A percentile compares a stretch with the other conserved stretches of the same genome.
Evolutionary conservation across 352 stramenopile species (phyloP).

Genomic region (Globisporangium takayamanum): DNA sequence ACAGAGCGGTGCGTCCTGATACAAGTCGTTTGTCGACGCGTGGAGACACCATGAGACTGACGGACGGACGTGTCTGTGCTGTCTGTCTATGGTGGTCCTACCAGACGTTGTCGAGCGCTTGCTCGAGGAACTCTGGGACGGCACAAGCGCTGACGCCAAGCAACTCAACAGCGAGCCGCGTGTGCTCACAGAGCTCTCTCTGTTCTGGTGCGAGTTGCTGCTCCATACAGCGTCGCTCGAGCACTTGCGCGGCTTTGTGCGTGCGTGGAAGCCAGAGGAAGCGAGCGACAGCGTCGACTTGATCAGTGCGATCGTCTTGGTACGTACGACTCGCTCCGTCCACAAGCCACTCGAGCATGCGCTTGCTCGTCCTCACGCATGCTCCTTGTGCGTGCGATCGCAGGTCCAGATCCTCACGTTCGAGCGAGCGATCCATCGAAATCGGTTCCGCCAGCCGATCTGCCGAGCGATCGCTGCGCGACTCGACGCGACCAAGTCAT

Average conservation of each 20-base stretch:
- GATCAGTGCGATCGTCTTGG: slow-evolving; percentile 45
- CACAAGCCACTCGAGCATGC: background rate
- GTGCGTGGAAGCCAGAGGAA: slow-evolving; percentile 5
- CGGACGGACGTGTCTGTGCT: slow-evolving; percentile 2
- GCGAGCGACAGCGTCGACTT: slow-evolving; percentile 18
- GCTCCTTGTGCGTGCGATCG: slow-evolving; percentile 3
- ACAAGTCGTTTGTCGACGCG: background rate
- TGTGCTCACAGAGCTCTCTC: slow-evolving; percentile 25
- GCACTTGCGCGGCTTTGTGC: slow-evolving; percentile 21
- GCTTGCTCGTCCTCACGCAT: background rate
- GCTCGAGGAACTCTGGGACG: slow-evolving; percentile 26
- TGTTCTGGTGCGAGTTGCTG: slow-evolving; percentile 13
- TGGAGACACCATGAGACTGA: background rate
- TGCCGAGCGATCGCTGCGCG: slow-evolving; percentile 22
- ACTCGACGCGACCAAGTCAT: slow-evolving; percentile 2
- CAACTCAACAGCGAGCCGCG: background rate
- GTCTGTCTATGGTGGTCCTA: background rate
- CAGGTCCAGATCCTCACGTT: slow-evolving; percentile 41
- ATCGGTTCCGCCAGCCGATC: slow-evolving; percentile 41
- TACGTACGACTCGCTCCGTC: slow-evolving; percentile 9
- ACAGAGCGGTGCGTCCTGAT: slow-evolving; percentile 8
- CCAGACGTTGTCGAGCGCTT: slow-evolving; percentile 31
- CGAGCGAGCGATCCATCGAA: slow-evolving; percentile 54
- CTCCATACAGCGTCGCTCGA: background rate
- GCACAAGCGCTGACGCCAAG: background rate